Evolutionary conservation across 139 green algal genomes (phyloP).

Genomic region (Tetradesmus obliquus): DNA sequence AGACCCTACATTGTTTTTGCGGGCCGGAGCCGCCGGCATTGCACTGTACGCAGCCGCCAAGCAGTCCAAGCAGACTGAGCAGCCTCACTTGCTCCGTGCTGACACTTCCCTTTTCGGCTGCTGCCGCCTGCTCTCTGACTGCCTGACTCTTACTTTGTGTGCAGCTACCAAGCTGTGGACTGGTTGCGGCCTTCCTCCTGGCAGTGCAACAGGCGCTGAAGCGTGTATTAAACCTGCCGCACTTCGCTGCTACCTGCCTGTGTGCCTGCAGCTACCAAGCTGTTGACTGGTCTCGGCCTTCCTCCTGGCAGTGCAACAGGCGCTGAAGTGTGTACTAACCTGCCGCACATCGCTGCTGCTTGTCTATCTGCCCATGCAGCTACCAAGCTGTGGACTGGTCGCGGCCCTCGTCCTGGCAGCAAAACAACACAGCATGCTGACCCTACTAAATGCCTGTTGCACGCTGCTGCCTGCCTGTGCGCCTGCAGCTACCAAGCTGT

Average conservation of each 20-base stretch:
- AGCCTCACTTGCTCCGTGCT: too few species aligned
- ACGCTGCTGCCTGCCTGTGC: not conserved
- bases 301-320: constrained; percentile 15
- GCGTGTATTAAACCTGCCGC: not conserved
- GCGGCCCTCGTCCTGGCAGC: not conserved
- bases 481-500: not conserved
- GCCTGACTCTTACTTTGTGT: too few species aligned
- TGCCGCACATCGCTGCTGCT: not conserved
- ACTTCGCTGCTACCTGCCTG: not conserved
- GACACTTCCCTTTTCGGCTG: too few species aligned
- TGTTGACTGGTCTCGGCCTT: not conserved
- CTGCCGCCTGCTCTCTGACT: too few species aligned
- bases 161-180: constrained; percentile 35
- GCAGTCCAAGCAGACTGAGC: too few species aligned
- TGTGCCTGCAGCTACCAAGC: constrained; percentile 14
- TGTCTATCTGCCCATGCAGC: not conserved
- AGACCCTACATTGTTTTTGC: too few species aligned
- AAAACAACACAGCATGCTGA: not conserved
- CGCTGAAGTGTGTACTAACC: not conserved
- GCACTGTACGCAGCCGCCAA: too few species aligned
- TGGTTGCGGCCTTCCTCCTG: not conserved
- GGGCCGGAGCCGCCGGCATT: too few species aligned
- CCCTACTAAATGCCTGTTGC: not conserved
- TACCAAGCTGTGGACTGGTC: constrained; percentile 24
- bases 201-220: constrained; percentile 19